Evolutionary conservation across 768 basidiomycete genomes (phyloP), one percentile per base, ranked within the genome.

Genomic region (Hortiboletus flavorubellus): DNA sequence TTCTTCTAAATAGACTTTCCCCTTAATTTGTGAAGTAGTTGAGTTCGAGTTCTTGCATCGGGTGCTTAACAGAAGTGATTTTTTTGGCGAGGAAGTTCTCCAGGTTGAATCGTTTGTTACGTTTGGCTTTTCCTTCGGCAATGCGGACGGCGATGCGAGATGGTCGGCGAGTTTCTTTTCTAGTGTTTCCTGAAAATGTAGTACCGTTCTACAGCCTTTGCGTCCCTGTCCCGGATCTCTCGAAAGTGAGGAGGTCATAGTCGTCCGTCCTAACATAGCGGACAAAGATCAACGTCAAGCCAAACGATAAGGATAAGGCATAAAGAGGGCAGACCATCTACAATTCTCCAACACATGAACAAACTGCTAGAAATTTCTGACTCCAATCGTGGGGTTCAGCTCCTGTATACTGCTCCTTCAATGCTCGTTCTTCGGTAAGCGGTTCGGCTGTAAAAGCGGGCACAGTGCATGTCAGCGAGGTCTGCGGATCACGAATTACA

Each of bases 41-140:
- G 49, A 98, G 84, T 72, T 96, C 91, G 46, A 99, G 85, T 71
- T 97, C 95, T 69, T 98, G 96, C 87, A 98, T 93, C 1, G 97
- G 97, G 71, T 88, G 93, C 37, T 82, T 78, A 54, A 91, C 88
- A 2, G 88, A 88, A 18, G 76, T 76, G 63, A 98, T 90, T 70
- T 98, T 98, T 66, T 84, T 81, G 49, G 84, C 76, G 31, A 98
- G 82, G 8, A 95, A 81, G 33, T 81, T 78, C 61, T 91, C 86
- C 14, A 90, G 81, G 62, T 90, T 89, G 50, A 87, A 87, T 5
- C 90, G 84, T 65, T 92, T 91, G 67, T 86, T 87, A 31, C 94
- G 90, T 67, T 93, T 93, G 4, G 87, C 86, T 66, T 96, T 93
- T 30, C 94, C 95, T 65, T 92, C 89, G 21, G 85, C 75, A 58